These are phyloP conservation scores for Kwoniella dendrophila DNA, from an alignment of 768 basidiomycete species.

Conservation along the genomic window DNA sequence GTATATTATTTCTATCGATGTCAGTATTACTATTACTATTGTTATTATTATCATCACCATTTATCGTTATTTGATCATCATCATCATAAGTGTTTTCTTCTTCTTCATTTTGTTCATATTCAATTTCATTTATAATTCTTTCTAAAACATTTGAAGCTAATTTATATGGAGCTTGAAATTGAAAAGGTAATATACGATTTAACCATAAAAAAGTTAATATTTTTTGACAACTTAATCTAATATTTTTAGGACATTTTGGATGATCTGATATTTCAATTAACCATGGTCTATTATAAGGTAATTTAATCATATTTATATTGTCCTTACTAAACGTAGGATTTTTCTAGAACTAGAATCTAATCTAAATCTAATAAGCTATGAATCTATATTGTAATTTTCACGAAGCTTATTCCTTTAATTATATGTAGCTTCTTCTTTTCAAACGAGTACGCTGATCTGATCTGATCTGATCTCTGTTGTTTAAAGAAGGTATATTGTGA, in stretches of 20 bases:
- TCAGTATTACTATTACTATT: background rate
- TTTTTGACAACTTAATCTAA: conserved; percentile 41
- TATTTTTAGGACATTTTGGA: conserved; percentile 39
- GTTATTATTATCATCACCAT: background rate
- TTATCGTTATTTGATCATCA: background rate
- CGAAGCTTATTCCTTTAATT: no score
- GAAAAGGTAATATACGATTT: conserved; percentile 36
- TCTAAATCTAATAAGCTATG: no score
- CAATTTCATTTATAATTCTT: conserved; percentile 31
- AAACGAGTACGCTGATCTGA: no score
- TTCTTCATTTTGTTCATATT: conserved; percentile 18
- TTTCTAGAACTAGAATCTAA: no score
- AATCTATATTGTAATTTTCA: no score
- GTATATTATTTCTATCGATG: no score
- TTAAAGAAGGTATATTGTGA: no score
- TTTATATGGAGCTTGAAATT: conserved; percentile 38
- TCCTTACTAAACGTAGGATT: no score
- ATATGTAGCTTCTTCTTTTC: no score
- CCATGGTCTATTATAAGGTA: conserved; percentile 39
- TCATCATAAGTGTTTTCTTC: background rate
- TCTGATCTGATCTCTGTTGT: no score
- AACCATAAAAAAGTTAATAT: conserved; percentile 48
- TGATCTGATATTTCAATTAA: conserved; percentile 50
- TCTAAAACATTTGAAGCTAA: conserved; percentile 37
- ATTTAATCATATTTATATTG: conserved; percentile 19